Conservation (phyloP, 805 yeast species). For the Pichia sporocuriosa region DNA sequence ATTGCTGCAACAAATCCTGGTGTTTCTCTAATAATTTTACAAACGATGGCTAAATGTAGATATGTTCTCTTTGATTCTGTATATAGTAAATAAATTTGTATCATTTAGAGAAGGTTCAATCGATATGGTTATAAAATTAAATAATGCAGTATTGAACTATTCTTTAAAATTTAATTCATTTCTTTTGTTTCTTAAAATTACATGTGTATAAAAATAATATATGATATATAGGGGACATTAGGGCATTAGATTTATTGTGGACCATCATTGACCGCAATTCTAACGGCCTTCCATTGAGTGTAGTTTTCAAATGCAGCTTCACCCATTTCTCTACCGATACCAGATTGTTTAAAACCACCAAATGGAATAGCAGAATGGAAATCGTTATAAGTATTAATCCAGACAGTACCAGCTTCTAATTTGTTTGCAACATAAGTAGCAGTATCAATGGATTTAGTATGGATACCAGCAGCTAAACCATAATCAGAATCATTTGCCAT, state of each 20-base stretch:
- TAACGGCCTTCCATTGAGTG: slow-evolving; percentile 60
- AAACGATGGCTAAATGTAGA: no score
- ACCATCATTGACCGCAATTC: slow-evolving; percentile 33
- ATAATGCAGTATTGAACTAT: no score
- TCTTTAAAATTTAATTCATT: background rate
- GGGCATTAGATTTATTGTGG: slow-evolving; percentile 13
- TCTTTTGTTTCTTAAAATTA: no score
- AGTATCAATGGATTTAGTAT: slow-evolving; percentile 60
- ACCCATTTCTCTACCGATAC: slow-evolving; percentile 73
- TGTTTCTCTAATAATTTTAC: background rate
- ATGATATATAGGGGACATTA: background rate
- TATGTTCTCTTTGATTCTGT: no score
- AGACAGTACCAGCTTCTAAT: slow-evolving; percentile 72
- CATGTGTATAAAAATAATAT: background rate
- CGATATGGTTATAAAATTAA: no score
- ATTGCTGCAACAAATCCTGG: background rate
- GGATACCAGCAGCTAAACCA: slow-evolving; percentile 86
- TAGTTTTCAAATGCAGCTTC: slow-evolving; percentile 57
- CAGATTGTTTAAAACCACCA: slow-evolving; percentile 65
- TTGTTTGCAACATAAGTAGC: slow-evolving; percentile 61
- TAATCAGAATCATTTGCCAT: slow-evolving; percentile 72
- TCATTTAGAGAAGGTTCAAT: no score
- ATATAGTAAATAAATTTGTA: background rate
- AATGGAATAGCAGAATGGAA: slow-evolving; percentile 63
- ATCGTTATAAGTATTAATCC: slow-evolving; percentile 72